Evolutionary conservation across 139 green algal species (phyloP), one percentile per base, ranked within the genome.

Genomic region (Picocystis salinarum): DNA sequence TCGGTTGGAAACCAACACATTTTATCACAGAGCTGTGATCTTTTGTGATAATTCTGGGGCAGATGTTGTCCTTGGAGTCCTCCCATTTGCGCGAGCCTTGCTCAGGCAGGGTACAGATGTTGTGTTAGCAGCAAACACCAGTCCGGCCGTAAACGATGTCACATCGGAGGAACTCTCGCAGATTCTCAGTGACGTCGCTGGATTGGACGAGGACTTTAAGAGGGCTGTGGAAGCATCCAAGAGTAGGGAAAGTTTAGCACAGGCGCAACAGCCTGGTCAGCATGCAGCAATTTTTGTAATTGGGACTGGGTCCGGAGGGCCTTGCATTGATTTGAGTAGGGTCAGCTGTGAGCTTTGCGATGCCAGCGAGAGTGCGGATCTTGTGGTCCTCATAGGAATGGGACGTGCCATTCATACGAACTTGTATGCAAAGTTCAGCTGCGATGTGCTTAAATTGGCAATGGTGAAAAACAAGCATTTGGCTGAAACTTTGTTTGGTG

Each of bases 61-160:
- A 0, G 89, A 99, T 53, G 55, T 87, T 0, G 80, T 99, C 39
- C 69, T 99, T 23, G 89, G 89, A 47, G 87, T 95, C 69, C 45
- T 99, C 33, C 89, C 89, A 2, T 67, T 99, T 28, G 79, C 80
- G 5, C 56, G 88, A 0, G 89, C 94, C 60, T 60, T 99, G 33
- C 69, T 96, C 29, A 54, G 69, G 23, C 39, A 67, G 34, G 85
- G 88, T 6, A 73, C 61, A 19, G 77, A 93, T 37, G 77, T 83
- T 28, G 72, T 94, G n/a, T 42, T 96, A 48, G 76, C 80, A 6
- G 86, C 77, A 40, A 96, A 96, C 58, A 68, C 58, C 9, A 63
- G 80, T 33, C 88, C 89, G 2, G 89, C 89, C 24, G 92, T 99
- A 62, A 99, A 99, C 47, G 89, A 99, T 62, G 77, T 96, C 64